A percentile compares a stretch with the other conserved stretches of the same genome.
Evolutionary conservation across 331 rosid genomes (phyloP).

Genomic region (Erythrophleum ivorense): DNA sequence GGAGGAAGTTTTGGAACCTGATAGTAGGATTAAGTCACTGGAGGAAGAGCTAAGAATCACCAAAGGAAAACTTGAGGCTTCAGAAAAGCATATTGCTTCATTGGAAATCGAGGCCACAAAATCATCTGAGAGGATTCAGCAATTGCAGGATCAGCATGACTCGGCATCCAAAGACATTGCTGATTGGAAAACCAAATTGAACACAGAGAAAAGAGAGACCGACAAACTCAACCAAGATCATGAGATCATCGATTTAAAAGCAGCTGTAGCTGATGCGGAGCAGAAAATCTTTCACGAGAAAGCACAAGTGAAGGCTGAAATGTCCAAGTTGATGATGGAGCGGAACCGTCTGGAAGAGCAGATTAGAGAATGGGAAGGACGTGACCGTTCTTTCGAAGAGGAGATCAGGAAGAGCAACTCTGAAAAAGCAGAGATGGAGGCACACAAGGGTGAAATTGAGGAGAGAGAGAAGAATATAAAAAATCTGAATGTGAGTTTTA

Average conservation of each 20-base stretch:
- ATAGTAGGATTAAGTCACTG: conserved; percentile 41
- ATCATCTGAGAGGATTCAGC: conserved; percentile 48
- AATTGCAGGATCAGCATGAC: not conserved
- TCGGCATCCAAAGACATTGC: not conserved
- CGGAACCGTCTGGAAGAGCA: too few species aligned
- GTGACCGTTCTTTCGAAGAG: not conserved
- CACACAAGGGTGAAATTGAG: not conserved
- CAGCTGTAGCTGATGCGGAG: not conserved
- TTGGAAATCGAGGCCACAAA: conserved; percentile 59
- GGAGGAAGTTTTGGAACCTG: conserved; percentile 35
- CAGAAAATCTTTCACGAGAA: not conserved
- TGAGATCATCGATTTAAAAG: conserved; percentile 5
- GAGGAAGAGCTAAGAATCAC: conserved; percentile 63
- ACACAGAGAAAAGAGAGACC: not conserved
- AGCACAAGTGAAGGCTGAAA: too few species aligned
- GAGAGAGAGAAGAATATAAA: not conserved
- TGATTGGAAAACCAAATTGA: not conserved
- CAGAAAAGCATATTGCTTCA: conserved; percentile 64
- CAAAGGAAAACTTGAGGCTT: conserved; percentile 60
- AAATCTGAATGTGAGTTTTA: not conserved
- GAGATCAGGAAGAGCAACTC: not conserved
- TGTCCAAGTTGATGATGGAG: too few species aligned
- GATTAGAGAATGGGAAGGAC: too few species aligned
- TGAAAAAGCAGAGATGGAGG: not conserved
- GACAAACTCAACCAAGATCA: not conserved